Base-by-base conservation (phyloP, 352 stramenopile genomes). In the Phytophthora boehmeriae region DNA sequence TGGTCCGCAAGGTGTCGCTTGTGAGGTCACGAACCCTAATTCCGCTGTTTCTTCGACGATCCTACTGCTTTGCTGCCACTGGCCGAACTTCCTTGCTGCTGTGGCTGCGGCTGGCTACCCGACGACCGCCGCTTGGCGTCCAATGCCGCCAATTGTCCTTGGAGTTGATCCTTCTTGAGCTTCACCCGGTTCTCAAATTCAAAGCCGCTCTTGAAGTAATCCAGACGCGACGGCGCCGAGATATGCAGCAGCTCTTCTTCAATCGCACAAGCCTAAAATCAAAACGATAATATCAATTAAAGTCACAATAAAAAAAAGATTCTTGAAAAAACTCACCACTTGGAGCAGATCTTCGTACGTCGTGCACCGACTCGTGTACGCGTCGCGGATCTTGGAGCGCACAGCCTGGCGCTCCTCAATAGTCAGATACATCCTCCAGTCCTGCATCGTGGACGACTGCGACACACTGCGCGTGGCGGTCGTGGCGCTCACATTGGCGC, bases 121-220 rank as follows among this genome's bases (percentile, higher is more conserved):
- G 72, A 80, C 22, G 76, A 67, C 54, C 82, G 80, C 53, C 85
- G 85, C 72, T 93, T 93, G 59, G 73, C 75, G 46, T 95, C 87
- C 53, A 94, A 76, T 27, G 87, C 76, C 16, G 83, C 84, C 51
- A 95, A 54, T 57, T 95, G 86, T 10, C 87, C 87, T 69, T 96
- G 85, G 38, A 96, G 63, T 34, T 96, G 88, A 53, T 96, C 85
- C 50, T 93, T 92, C 75, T 96, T 96, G 47, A 95, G 73, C 63
- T 94, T 93, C 34, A 96, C 88, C 54, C 86, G 88, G 63, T 93
- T 94, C 66, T 96, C 86, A 61, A 96, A 96, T 75, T 95, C 86
- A 61, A 94, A 95, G 61, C 88, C 88, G 69, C 86, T 93, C 75
- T 96, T 96, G 51, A 96, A 96, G 76, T 96, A 96, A 57, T 96